phyloP scores from a whole-genome alignment of 352 stramenopile species.

The Globisporangium cylindrosporum region DNA sequence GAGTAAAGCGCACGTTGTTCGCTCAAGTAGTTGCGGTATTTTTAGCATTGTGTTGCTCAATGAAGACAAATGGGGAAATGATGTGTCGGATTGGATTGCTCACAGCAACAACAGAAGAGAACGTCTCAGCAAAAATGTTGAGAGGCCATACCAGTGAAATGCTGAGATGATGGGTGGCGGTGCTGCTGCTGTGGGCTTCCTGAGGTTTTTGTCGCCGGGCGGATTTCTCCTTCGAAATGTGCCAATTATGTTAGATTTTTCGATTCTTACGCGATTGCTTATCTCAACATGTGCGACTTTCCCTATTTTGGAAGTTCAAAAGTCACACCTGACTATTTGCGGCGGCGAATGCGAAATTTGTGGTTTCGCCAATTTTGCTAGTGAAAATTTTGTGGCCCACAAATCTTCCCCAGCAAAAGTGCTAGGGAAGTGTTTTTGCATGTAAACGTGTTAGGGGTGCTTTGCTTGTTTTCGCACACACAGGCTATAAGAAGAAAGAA shows the following conservation, averaged over 20 bases:
- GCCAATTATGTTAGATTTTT: background rate
- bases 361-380: background rate
- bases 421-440: background rate
- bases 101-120: background rate
- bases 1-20: background rate
- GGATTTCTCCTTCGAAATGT: background rate
- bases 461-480: background rate
- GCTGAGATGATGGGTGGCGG: background rate
- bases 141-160: constrained; percentile 1
- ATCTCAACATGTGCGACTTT: background rate
- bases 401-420: background rate
- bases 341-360: no score
- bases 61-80: background rate
- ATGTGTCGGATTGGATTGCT: background rate
- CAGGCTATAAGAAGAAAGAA: background rate
- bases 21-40: background rate
- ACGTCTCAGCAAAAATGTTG: background rate
- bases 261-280: background rate
- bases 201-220: background rate
- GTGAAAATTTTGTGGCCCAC: background rate
- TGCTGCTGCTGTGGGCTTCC: background rate
- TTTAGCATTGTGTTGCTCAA: background rate
- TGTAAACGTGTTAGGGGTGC: background rate
- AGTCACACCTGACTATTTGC: background rate
- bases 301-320: background rate